Base-by-base conservation (phyloP, 345 rosid species). In the Acer yangbiense region DNA sequence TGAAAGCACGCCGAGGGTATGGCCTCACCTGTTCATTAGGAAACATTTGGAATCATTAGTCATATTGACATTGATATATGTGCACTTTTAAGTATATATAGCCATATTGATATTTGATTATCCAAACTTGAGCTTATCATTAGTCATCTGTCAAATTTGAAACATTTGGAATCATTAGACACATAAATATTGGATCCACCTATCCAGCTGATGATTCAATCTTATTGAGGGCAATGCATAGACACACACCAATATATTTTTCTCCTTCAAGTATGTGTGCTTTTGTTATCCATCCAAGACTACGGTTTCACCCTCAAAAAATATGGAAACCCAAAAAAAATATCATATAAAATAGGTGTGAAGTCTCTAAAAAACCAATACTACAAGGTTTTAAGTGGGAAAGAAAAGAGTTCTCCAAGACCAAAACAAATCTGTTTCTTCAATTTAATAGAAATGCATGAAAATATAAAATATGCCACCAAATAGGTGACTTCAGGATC, bases 1-100 rank as follows among this genome's bases (percentile, higher is more conserved):
- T 77, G 69, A 93, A 93, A n/a, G 87, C 88, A 72, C 77, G 84
- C 16, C 92, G 91, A 41, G 98, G 98, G 72, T 86, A 95, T 75
- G 97, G 83, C 83, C 91, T 87, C 64, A 95, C 87, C 98, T 93
- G 91, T 77, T 82, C 84, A 87, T 43, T 70, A 76, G 73, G 3
- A 48, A 72, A n/a, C n/a, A n/a, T n/a, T n/a, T n/a, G n/a, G n/a
- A n/a, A n/a, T n/a, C n/a, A n/a, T n/a, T n/a, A n/a, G n/a, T n/a
- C n/a, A n/a, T n/a, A n/a, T n/a, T n/a, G n/a, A n/a, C n/a, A n/a
- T n/a, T n/a, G n/a, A n/a, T n/a, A 35, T 35, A 35, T 35, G 39
- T 35, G 39, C 39, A 35, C 39, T 35, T 35, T 43, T 43, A 43
- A 43, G 10, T 43, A 43, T 43, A 43, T 43, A 43, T 9, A 43